Conservation (phyloP, 805 yeast species). For the Candida koratica region DNA sequence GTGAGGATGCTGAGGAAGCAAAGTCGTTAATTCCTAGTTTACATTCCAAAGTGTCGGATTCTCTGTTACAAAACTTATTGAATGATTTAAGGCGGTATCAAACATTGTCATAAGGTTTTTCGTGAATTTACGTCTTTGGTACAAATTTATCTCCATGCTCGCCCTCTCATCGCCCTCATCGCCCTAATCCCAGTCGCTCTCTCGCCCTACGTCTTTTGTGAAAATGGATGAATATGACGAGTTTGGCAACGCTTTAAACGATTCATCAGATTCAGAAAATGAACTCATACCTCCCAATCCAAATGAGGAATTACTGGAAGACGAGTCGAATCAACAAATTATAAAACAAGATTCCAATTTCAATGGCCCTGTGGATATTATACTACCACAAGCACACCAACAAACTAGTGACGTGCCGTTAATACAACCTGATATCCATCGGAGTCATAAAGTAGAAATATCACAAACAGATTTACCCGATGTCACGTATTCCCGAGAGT, state of each 20-base stretch:
- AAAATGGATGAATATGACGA: slow-evolving; percentile 72
- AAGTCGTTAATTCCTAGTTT: slow-evolving; percentile 89
- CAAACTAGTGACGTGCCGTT: slow-evolving; percentile 20
- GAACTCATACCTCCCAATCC: slow-evolving; percentile 9
- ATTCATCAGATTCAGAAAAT: slow-evolving; percentile 39
- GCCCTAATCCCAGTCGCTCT: too few relatives aligned
- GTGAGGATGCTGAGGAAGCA: slow-evolving; percentile 97
- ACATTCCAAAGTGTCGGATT: slow-evolving; percentile 73
- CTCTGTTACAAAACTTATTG: slow-evolving; percentile 79
- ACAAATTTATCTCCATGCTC: neutral
- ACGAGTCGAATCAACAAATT: slow-evolving; percentile 1
- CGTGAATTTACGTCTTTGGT: neutral
- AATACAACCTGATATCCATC: slow-evolving; percentile 24
- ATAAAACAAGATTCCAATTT: slow-evolving; percentile 2
- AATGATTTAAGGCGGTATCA: slow-evolving; percentile 74
- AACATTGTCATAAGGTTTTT: slow-evolving; percentile 29
- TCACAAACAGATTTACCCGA: slow-evolving; percentile 29
- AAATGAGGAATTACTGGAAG: slow-evolving; percentile 6
- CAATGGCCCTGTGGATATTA: slow-evolving; percentile 56
- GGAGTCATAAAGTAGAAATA: slow-evolving; percentile 33
- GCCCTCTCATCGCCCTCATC: neutral
- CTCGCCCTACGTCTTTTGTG: neutral
- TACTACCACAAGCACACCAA: slow-evolving; percentile 39
- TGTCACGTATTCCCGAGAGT: slow-evolving; percentile 58
- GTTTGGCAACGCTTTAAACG: slow-evolving; percentile 58